Percentiles rank a stretch among this genome's conserved stretches.
phyloP scores from a whole-genome alignment of 1,284 basidiomycete genomes.

The Apiotrichum laibachii region DNA sequence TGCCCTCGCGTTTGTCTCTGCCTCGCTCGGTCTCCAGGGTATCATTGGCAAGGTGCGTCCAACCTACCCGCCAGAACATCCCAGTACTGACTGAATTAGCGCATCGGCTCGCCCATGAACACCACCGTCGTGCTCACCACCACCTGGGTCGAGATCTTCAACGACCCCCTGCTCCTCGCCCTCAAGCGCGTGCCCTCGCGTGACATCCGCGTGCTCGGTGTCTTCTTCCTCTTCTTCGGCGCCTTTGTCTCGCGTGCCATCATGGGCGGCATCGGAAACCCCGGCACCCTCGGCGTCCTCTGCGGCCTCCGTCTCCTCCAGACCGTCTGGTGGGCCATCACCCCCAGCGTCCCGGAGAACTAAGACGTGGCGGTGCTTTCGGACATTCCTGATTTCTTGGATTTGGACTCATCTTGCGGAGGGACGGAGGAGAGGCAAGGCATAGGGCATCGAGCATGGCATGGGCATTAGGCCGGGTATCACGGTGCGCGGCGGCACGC shows the following conservation, averaged over 20 bases:
- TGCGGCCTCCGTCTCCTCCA: constrained; percentile 65
- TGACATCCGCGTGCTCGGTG: constrained; percentile 70
- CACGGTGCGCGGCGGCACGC: too few species aligned
- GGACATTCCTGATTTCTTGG: too few species aligned
- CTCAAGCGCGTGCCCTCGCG: constrained; percentile 58
- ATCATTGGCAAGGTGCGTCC: constrained; percentile 65
- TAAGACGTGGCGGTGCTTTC: too few species aligned
- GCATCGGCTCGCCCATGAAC: constrained; percentile 72
- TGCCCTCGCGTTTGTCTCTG: constrained; percentile 74
- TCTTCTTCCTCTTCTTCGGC: constrained; percentile 66
- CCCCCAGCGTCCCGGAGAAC: background rate
- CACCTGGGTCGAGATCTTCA: constrained; percentile 80
- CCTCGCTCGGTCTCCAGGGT: constrained; percentile 68
- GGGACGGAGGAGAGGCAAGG: too few species aligned
- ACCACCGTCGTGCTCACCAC: constrained; percentile 59
- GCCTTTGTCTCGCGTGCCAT: constrained; percentile 69
- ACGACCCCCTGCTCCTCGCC: constrained; percentile 69
- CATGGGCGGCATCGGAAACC: constrained; percentile 55
- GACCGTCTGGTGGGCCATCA: constrained; percentile 59
- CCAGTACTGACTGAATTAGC: constrained; percentile 20
- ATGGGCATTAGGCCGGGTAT: too few species aligned
- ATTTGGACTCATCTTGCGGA: too few species aligned
- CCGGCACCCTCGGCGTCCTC: constrained; percentile 56
- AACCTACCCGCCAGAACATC: background rate
- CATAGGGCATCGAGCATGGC: too few species aligned